phyloP scores from a whole-genome alignment of 2,329 filamentous ascomycete species.

The Malbranchea cinnamomea region DNA sequence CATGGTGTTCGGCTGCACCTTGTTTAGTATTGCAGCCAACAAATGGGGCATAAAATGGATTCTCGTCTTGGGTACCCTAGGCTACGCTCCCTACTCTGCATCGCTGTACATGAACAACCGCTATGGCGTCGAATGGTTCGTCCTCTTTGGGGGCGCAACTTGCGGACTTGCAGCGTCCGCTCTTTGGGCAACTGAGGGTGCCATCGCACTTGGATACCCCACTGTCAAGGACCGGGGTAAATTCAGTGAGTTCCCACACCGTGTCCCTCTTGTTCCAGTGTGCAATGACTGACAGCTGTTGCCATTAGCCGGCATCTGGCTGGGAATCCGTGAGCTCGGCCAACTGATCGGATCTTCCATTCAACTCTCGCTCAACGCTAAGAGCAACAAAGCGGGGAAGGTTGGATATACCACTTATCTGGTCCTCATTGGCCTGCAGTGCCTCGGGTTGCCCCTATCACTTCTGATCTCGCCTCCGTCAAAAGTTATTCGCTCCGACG shows the following conservation, averaged over 20 bases:
- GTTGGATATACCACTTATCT: slow-evolving; percentile 28
- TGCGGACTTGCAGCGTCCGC: slow-evolving; percentile 27
- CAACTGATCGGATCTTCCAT: slow-evolving; percentile 37
- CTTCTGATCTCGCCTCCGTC: slow-evolving; percentile 29
- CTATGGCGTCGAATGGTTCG: slow-evolving; percentile 30
- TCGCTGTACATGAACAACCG: slow-evolving; percentile 32
- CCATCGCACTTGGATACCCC: slow-evolving; percentile 29
- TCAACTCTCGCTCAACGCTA: slow-evolving; percentile 33
- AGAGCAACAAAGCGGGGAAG: slow-evolving; percentile 26
- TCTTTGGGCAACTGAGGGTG: slow-evolving; percentile 26
- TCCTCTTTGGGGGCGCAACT: slow-evolving; percentile 28
- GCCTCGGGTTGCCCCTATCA: slow-evolving; percentile 30
- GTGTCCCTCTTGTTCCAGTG: neutral
- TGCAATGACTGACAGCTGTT: neutral
- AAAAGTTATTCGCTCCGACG: slow-evolving; percentile 30
- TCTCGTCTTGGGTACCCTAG: slow-evolving; percentile 29
- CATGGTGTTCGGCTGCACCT: slow-evolving; percentile 32
- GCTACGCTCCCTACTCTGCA: slow-evolving; percentile 31
- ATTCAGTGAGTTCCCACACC: slow-evolving; percentile 10
- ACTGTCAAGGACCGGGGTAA: slow-evolving; percentile 27
- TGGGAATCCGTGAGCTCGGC: slow-evolving; percentile 36
- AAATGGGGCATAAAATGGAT: slow-evolving; percentile 23
- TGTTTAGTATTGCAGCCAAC: slow-evolving; percentile 27
- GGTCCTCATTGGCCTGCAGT: slow-evolving; percentile 30
- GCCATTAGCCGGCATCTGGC: slow-evolving; percentile 34